These are phyloP conservation scores for Immersiella caudata DNA, from an alignment of 495 filamentous ascomycete genomes.

Conservation along the genomic window DNA sequence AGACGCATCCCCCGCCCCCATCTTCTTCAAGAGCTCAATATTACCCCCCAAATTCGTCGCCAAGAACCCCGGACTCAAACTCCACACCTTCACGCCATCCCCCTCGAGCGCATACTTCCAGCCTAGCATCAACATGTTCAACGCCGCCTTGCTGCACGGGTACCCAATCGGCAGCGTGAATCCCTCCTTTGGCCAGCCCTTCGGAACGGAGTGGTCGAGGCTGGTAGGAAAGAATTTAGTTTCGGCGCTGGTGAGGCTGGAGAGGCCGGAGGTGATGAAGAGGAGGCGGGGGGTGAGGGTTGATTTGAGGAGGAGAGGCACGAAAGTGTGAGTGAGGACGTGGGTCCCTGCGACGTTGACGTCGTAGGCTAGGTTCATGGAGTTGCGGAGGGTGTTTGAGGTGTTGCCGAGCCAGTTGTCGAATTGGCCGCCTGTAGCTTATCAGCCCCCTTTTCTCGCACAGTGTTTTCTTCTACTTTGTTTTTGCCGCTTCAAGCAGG, in stretches of 20 bases:
- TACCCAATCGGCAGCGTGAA: conserved; percentile 46
- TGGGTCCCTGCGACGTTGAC: conserved; percentile 56
- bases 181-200: conserved; percentile 50
- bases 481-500: not conserved
- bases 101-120: conserved; percentile 56
- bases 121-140: conserved; percentile 69
- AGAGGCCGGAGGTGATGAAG: conserved; percentile 44
- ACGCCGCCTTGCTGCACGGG: conserved; percentile 57
- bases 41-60: conserved; percentile 52
- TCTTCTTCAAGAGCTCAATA: conserved; percentile 8
- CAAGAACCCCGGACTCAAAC: conserved; percentile 58
- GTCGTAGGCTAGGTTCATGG: conserved; percentile 48
- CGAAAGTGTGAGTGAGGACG: conserved; percentile 48
- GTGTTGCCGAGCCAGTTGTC: conserved; percentile 17
- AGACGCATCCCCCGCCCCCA: conserved; percentile 47
- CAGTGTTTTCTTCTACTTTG: too few species aligned
- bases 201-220: conserved; percentile 20
- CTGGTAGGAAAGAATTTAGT: conserved; percentile 31
- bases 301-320: conserved; percentile 55
- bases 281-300: conserved; percentile 47
- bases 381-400: conserved; percentile 43
- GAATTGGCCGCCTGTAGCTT: conserved; percentile 36
- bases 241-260: conserved; percentile 27
- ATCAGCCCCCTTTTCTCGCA: too few species aligned
- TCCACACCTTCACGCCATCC: conserved; percentile 64